These are phyloP conservation scores for Borealophlyctis nickersoniae DNA, from an alignment of 192 early-diverging fungal genomes.

Conservation along the genomic window DNA sequence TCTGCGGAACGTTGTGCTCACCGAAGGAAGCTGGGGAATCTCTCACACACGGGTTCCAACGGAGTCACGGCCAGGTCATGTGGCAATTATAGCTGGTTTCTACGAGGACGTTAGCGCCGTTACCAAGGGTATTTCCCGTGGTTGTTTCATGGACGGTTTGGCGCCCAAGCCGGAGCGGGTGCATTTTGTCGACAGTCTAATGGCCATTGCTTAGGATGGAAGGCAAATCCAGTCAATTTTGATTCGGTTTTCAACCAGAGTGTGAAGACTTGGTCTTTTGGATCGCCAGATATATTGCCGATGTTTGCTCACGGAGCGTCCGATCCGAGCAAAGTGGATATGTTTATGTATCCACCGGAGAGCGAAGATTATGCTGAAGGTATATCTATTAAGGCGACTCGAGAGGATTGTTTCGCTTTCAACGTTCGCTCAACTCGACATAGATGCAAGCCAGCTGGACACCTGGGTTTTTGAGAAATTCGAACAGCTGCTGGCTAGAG, in stretches of 20 bases:
- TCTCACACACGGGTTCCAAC: constrained; percentile 87
- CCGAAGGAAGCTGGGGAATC: constrained; percentile 45
- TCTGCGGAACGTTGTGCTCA: constrained; percentile 32
- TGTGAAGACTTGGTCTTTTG: constrained; percentile 94
- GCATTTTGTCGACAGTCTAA: not conserved
- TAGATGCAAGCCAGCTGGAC: constrained; percentile 82
- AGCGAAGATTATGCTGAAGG: constrained; percentile 81
- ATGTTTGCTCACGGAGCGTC: constrained; percentile 94
- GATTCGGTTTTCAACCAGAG: constrained; percentile 95
- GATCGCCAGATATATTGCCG: constrained; percentile 93
- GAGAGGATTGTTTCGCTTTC: not conserved
- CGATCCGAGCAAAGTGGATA: constrained; percentile 74
- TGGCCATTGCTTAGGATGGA: constrained; percentile 80
- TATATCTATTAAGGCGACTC: constrained; percentile 10
- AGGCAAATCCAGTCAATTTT: constrained; percentile 95
- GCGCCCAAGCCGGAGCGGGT: not conserved
- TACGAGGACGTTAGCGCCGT: constrained; percentile 99
- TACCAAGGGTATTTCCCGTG: constrained; percentile 79
- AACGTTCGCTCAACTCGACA: not conserved
- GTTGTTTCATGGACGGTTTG: no score
- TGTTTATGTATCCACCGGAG: constrained; percentile 85
- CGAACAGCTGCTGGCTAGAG: constrained; percentile 61
- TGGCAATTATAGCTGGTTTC: constrained; percentile 96
- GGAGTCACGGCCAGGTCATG: constrained; percentile 93
- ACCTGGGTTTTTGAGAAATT: constrained; percentile 91